Conservation (phyloP, 2,329 filamentous ascomycete species). For the Geosmithia flava region DNA sequence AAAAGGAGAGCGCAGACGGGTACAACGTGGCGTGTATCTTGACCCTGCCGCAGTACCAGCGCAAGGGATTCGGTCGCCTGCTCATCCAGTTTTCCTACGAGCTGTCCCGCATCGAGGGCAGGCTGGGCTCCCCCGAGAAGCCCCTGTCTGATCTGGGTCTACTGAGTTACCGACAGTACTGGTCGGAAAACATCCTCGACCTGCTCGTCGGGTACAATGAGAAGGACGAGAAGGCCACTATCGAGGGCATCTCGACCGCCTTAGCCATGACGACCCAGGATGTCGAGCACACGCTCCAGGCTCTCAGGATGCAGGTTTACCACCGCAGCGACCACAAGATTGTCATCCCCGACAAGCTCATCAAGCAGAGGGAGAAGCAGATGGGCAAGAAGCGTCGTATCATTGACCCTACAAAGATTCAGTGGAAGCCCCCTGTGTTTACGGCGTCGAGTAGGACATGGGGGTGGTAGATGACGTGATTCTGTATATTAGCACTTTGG, state of each 20-base stretch:
- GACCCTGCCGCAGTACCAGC: conserved; percentile 89
- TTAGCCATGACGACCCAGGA: conserved; percentile 97
- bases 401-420: conserved; percentile 67
- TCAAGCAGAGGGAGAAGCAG: conserved; percentile 69
- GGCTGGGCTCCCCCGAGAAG: conserved; percentile 92
- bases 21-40: conserved; percentile 99
- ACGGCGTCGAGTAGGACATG: conserved; percentile 82
- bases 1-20: conserved; percentile 91
- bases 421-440: conserved; percentile 96
- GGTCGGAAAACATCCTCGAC: conserved; percentile 90
- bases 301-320: conserved; percentile 89
- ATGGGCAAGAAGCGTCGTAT: conserved; percentile 63
- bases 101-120: conserved; percentile 86
- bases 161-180: conserved; percentile 91
- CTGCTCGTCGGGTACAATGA: conserved; percentile 64
- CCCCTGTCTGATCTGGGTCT: conserved; percentile 88
- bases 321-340: conserved; percentile 96
- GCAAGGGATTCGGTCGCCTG: conserved; percentile 84
- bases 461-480: conserved; percentile 58
- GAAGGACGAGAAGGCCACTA: conserved; percentile 60
- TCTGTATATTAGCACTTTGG: neutral
- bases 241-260: conserved; percentile 67
- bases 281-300: conserved; percentile 88
- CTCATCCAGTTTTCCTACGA: conserved; percentile 98
- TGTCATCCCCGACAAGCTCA: conserved; percentile 73